phyloP scores from a whole-genome alignment of 164 flowering plant genomes.

The Piper betle region DNA sequence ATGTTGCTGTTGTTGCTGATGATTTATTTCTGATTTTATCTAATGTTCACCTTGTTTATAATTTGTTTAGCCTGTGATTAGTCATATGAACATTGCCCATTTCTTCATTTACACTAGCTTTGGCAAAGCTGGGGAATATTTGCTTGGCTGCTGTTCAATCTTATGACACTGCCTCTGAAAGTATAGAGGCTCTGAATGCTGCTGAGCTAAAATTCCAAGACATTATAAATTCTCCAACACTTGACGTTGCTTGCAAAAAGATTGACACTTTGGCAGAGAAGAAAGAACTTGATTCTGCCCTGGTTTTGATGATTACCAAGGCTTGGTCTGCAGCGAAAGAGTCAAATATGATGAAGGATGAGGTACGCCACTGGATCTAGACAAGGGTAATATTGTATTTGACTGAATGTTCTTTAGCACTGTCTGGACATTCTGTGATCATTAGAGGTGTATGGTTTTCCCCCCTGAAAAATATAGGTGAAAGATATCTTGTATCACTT shows the following conservation, averaged over 20 bases:
- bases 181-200: conserved; percentile 54
- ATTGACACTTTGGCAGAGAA: conserved; percentile 74
- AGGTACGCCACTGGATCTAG: conserved; percentile 27
- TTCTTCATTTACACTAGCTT: conserved; percentile 19
- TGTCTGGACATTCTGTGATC: background rate
- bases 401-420: background rate
- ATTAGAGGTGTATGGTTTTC: background rate
- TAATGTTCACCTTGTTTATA: background rate
- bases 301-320: conserved; percentile 67
- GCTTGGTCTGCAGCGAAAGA: conserved; percentile 93
- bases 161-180: conserved; percentile 64
- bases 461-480: conserved; percentile 29
- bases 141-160: conserved; percentile 77
- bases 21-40: background rate
- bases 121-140: conserved; percentile 48
- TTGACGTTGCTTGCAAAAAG: conserved; percentile 73
- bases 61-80: background rate
- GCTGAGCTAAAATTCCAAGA: conserved; percentile 87
- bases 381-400: background rate
- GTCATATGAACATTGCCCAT: background rate
- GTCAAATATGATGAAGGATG: conserved; percentile 64
- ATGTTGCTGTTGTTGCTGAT: too few species aligned
- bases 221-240: conserved; percentile 64
- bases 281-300: conserved; percentile 74
- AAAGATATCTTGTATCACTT: conserved; percentile 73